Base-by-base conservation (phyloP, 1,284 basidiomycete species). In the Trametes hirsuta region DNA sequence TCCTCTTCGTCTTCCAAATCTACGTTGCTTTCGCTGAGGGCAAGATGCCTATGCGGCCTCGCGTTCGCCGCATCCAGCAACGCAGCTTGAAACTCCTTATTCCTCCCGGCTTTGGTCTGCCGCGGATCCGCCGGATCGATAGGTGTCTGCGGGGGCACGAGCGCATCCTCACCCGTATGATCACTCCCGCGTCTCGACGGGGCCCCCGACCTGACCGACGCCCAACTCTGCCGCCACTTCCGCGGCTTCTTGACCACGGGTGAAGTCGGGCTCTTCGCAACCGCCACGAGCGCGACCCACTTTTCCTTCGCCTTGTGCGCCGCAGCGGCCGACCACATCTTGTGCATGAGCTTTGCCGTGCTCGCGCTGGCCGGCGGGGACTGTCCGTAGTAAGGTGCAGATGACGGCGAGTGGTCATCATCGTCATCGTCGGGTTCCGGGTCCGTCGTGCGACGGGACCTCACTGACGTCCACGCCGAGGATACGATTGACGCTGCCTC, bases 301-400 rank as follows among this genome's bases (percentile, higher is more conserved):
- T 84, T 87, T 35, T 77, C 72, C 68, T 85, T 89, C 34, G 83
- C 83, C 65, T 83, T 87, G 56, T 81, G 79, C 10, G 81, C 84
- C n/a, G 80, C 80, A 24, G 73, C 69, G 9, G 76, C 69, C 21
- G 82, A 62, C 59, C 76, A 76, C n/a, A 77, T 63, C 58, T 81
- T 83, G 62, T 69, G 69, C 25, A 67, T 58, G 34, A 72, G 49
- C n/a, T 68, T 69, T 2, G 65, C 50, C 6, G 69, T 59, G 53
- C 65, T 66, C 30, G 66, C 64, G 45, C 66, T 69, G 1, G 70
- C 60, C 10, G 63, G 61, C 11, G 64, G 48, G 5, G 65, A 59
- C 14, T 61, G 55, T 0, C 53, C 21, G 24, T 54, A 50, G 5
- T 52, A 50, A 15, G 77, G 77, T 4, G 64, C 45, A 0, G 61